Evolutionary conservation across 257 asterid genomes (phyloP), one percentile per base, ranked within the genome.

Genomic region (Rehmannia glutinosa): DNA sequence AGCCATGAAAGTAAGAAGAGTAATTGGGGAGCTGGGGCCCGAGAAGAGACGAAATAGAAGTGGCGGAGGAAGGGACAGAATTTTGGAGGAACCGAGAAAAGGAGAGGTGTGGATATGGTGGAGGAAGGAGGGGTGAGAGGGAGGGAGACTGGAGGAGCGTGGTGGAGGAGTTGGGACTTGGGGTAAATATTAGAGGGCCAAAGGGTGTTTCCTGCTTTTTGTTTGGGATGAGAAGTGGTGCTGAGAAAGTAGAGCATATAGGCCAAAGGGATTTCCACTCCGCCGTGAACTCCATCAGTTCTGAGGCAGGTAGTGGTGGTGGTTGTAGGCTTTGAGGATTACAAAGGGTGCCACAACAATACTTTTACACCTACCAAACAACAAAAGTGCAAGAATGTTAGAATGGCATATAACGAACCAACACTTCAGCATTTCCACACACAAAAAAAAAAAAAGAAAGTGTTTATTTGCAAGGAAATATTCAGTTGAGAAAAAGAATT

Each of bases 251-350:
- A 42, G 87, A 83, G 49, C 78, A 78, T 35, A 88, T 58, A 1
- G 93, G 78, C 85, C 83, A 83, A 0, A 64, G 74, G 13, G 85
- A 78, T 35, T 88, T 88, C 96, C 96, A 88, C 52, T 83, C 93
- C 8, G 78, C 80, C 51, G 79, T 73, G 64, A 80, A 84, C 7
- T 81, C 85, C 92, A 84, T 86, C 16, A 33, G 2, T 27, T 57
- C 19, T n/a, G 54, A n/a, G 21, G 50, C 8, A 2, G 15, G 45
- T 13, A 2, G 68, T 15, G 68, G 36, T 7, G 50, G 35, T 8
- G 28, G 39, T 45, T 8, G 12, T 1, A 7, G 11, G 55, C 24
- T 27, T 1, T 39, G 21, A 5, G 0, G 8, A 62, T 62, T 1
- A 1, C 32, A 25, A 41, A 62, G 28, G 23, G 15, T 3, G 66